Evolutionary conservation across 148 eudicot genomes (phyloP).

Genomic region (Silene uniflora): DNA sequence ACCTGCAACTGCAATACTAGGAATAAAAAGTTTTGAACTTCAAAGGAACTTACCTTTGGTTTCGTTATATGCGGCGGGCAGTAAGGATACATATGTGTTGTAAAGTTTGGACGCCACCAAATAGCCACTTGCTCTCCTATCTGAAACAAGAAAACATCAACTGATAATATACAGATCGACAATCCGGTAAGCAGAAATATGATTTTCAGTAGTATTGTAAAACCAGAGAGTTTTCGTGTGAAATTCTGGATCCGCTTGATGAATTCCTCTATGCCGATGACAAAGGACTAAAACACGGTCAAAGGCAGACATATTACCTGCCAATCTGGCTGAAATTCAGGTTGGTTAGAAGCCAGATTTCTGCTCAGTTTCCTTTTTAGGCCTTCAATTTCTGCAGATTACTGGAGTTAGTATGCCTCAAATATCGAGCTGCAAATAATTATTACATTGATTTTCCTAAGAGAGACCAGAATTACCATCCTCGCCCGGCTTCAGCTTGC

Average conservation of each 20-base stretch:
- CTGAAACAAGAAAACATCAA: constrained; percentile 31
- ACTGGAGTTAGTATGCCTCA: neutral
- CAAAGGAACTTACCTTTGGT: constrained; percentile 52
- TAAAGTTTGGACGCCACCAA: constrained; percentile 91
- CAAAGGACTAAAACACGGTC: neutral
- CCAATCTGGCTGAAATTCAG: constrained; percentile 68
- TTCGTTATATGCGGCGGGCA: constrained; percentile 76
- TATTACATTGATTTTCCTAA: neutral
- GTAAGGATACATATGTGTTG: constrained; percentile 68
- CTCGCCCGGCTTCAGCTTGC: constrained; percentile 78
- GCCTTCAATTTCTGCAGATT: constrained; percentile 63
- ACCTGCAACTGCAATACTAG: too few relatives aligned
- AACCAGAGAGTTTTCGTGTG: too few relatives aligned
- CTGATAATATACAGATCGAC: too few relatives aligned
- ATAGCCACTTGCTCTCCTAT: constrained; percentile 77
- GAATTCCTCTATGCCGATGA: neutral
- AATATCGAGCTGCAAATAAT: neutral
- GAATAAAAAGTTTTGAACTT: neutral
- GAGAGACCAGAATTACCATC: constrained; percentile 40
- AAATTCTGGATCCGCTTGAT: too few relatives aligned
- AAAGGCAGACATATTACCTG: constrained; percentile 39
- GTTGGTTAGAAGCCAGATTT: constrained; percentile 66
- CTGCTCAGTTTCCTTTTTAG: constrained; percentile 67
- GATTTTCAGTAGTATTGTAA: too few relatives aligned
- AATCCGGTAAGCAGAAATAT: too few relatives aligned